These are phyloP conservation scores for Leptodermis oblonga DNA, from an alignment of 257 asterid genomes.

Conservation along the genomic window DNA sequence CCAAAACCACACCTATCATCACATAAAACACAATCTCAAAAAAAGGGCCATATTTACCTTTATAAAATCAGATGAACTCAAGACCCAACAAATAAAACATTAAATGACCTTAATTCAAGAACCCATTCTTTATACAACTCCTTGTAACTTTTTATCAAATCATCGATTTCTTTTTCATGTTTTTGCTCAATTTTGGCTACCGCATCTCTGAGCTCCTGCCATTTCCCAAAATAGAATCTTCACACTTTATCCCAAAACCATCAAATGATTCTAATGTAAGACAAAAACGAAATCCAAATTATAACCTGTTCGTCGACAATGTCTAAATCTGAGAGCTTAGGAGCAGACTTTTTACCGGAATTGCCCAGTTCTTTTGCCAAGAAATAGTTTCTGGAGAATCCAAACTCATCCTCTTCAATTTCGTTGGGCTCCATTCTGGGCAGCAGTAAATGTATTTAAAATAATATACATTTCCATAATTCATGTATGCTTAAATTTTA, in stretches of 20 bases:
- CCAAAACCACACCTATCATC: constrained; percentile 70
- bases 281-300: background rate
- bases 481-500: too few species aligned
- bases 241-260: background rate
- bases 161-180: constrained; percentile 68
- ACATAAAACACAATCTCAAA: constrained; percentile 1
- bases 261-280: background rate
- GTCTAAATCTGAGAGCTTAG: constrained; percentile 59
- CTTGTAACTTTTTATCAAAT: constrained; percentile 49
- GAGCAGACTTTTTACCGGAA: constrained; percentile 61
- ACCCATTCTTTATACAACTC: constrained; percentile 62
- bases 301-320: constrained; percentile 76
- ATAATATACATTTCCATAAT: too few species aligned
- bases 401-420: constrained; percentile 73
- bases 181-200: constrained; percentile 61
- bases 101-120: constrained; percentile 47
- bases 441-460: too few species aligned
- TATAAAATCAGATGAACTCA: background rate
- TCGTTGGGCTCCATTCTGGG: constrained; percentile 46
- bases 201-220: constrained; percentile 73
- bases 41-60: background rate
- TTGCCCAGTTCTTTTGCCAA: constrained; percentile 72
- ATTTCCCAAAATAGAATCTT: background rate
- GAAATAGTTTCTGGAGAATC: constrained; percentile 87
- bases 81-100: background rate